A percentile compares a stretch with the other conserved stretches of the same genome.
phyloP scores from a whole-genome alignment of 2,329 filamentous ascomycete genomes.

The Magnaporthiopsis incrustans region DNA sequence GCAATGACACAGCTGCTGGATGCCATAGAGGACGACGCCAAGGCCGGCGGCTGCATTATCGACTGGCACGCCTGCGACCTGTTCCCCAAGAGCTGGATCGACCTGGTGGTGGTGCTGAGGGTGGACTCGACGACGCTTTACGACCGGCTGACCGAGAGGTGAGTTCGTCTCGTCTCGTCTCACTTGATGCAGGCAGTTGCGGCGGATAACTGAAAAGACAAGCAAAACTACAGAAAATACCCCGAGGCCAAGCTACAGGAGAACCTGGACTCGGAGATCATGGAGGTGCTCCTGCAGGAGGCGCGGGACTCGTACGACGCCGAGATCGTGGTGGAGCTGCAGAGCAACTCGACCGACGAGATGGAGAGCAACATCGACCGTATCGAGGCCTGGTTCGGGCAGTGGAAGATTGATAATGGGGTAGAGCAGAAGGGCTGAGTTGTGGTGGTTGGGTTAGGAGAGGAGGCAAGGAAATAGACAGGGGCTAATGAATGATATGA shows the following conservation, averaged over 20 bases:
- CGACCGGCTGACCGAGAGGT: slow-evolving; percentile 72
- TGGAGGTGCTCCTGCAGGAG: slow-evolving; percentile 88
- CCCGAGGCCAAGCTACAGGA: slow-evolving; percentile 84
- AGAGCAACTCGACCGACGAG: slow-evolving; percentile 73
- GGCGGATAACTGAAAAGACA: neutral
- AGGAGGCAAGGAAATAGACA: neutral
- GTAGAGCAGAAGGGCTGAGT: neutral
- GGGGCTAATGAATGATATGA: neutral
- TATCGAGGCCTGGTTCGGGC: slow-evolving; percentile 71
- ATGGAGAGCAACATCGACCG: slow-evolving; percentile 84
- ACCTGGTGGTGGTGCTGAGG: slow-evolving; percentile 85
- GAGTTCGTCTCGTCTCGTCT: slow-evolving; percentile 14
- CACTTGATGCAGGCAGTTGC: neutral
- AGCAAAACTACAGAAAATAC: slow-evolving; percentile 55
- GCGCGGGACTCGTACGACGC: slow-evolving; percentile 79
- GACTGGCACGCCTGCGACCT: slow-evolving; percentile 98
- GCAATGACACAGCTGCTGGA: slow-evolving; percentile 67
- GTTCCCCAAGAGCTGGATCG: slow-evolving; percentile 89
- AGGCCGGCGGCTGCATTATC: slow-evolving; percentile 75
- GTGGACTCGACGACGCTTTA: slow-evolving; percentile 75
- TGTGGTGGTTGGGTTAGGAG: neutral
- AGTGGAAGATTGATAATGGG: slow-evolving; percentile 66
- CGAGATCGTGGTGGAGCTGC: slow-evolving; percentile 82
- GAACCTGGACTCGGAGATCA: slow-evolving; percentile 95
- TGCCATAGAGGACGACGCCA: slow-evolving; percentile 73